A percentile compares a stretch with the other conserved stretches of the same genome.
Evolutionary conservation across 2,329 filamentous ascomycete genomes (phyloP).

Genomic region (Alternaria brassicicola): DNA sequence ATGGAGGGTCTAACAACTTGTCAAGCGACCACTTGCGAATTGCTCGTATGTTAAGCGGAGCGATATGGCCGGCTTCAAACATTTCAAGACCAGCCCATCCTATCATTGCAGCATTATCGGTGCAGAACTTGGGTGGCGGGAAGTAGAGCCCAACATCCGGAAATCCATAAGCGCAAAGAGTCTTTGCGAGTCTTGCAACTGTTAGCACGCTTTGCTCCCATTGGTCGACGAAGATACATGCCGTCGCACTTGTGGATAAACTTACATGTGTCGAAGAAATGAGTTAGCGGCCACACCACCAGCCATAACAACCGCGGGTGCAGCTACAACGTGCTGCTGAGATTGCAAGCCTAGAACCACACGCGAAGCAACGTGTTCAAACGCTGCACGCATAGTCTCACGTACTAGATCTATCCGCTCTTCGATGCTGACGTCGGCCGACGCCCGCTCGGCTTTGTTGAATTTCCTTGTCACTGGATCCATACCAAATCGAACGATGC

Average conservation of each 20-base stretch:
- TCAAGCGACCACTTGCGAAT: conserved; percentile 49
- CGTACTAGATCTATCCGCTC: conserved; percentile 74
- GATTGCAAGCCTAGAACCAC: conserved; percentile 71
- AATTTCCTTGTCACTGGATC: conserved; percentile 35
- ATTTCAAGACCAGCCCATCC: conserved; percentile 94
- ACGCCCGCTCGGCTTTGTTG: conserved; percentile 38
- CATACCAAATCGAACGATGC: conserved; percentile 55
- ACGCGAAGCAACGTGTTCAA: conserved; percentile 83
- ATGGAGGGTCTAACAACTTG: conserved; percentile 34
- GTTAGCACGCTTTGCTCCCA: conserved; percentile 11
- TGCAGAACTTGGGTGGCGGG: conserved; percentile 80
- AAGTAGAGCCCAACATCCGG: conserved; percentile 66
- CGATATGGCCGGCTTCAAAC: conserved; percentile 72
- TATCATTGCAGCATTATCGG: conserved; percentile 97
- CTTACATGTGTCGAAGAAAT: conserved; percentile 72
- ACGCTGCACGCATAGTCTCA: conserved; percentile 78
- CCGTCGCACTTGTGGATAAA: not conserved
- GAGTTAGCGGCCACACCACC: conserved; percentile 89
- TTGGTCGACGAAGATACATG: not conserved
- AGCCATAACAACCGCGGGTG: conserved; percentile 73
- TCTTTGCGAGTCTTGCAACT: conserved; percentile 51
- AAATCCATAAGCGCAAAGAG: conserved; percentile 71
- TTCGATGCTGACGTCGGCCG: conserved; percentile 54
- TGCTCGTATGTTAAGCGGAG: conserved; percentile 38
- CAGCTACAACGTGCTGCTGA: not conserved